Percentiles rank a stretch among this genome's conserved stretches.
These are phyloP conservation scores for Myriangium duriaei DNA, from an alignment of 2,329 filamentous ascomycete species.

Conservation along the genomic window DNA sequence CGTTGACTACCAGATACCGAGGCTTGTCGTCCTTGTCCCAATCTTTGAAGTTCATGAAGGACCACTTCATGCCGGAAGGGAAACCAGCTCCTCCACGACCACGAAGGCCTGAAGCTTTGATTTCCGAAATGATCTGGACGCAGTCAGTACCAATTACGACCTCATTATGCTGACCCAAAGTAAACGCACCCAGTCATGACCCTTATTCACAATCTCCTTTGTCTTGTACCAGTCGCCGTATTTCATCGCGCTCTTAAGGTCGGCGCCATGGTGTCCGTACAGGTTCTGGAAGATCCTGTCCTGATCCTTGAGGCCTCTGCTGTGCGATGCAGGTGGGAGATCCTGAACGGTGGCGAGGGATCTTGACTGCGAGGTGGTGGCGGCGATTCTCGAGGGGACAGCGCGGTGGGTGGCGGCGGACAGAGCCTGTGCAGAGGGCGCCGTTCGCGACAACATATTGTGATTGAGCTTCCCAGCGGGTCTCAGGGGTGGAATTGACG, in stretches of 20 bases:
- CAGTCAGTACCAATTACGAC: conserved; percentile 10
- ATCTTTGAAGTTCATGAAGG: conserved; percentile 99
- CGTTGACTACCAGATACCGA: conserved; percentile 93
- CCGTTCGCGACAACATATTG: conserved; percentile 30
- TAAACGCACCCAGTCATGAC: conserved; percentile 72
- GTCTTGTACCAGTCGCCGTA: conserved; percentile 99
- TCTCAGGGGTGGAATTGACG: neutral
- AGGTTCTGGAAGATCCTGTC: conserved; percentile 99
- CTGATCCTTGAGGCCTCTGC: conserved; percentile 86
- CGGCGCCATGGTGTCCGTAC: conserved; percentile 82
- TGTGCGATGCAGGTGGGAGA: conserved; percentile 46
- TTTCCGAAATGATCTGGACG: conserved; percentile 74
- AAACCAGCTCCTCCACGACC: conserved; percentile 96
- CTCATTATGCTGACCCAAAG: neutral
- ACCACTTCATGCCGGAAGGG: conserved; percentile 98
- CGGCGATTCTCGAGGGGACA: conserved; percentile 28
- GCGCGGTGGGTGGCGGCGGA: conserved; percentile 28
- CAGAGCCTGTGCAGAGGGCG: conserved; percentile 27
- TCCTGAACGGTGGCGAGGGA: conserved; percentile 51
- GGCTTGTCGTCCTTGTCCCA: conserved; percentile 98
- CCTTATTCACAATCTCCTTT: conserved; percentile 94
- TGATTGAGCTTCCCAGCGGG: neutral
- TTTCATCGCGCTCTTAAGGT: conserved; percentile 89
- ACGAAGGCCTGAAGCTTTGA: conserved; percentile 91
- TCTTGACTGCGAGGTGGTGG: conserved; percentile 41